These are phyloP conservation scores for Pseudonitzschia multistriata DNA, from an alignment of 108 stramenopile species.

Conservation along the genomic window DNA sequence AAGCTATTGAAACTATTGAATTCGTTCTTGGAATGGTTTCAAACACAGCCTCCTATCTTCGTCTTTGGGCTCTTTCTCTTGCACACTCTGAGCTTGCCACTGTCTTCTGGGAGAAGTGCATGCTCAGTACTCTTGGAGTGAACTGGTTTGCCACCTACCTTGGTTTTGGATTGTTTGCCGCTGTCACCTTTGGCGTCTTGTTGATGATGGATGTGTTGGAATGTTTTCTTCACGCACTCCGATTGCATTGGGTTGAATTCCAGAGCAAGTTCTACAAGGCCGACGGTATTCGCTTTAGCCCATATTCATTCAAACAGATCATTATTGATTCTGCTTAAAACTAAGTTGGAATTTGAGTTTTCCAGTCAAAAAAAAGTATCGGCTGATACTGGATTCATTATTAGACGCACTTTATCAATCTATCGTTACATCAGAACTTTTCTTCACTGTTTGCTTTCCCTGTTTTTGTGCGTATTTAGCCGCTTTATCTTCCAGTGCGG, in stretches of 20 bases:
- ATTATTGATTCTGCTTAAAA: constrained; percentile 61
- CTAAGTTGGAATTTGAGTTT: too few relatives aligned
- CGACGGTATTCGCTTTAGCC: constrained; percentile 91
- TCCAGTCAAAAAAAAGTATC: too few relatives aligned
- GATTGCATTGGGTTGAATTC: constrained; percentile 99
- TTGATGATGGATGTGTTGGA: constrained; percentile 98
- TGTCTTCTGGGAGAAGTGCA: constrained; percentile 99
- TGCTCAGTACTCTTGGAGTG: constrained; percentile 90
- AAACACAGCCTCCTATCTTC: constrained; percentile 99
- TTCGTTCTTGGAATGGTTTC: constrained; percentile 98
- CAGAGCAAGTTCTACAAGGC: constrained; percentile 98
- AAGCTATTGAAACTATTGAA: constrained; percentile 99
- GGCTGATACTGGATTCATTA: too few relatives aligned
- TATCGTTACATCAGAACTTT: too few relatives aligned
- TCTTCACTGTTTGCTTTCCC: too few relatives aligned
- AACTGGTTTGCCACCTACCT: constrained; percentile 92
- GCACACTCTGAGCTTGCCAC: constrained; percentile 98
- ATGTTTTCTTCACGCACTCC: constrained; percentile 98
- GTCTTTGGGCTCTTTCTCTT: constrained; percentile 98
- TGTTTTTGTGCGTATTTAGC: too few relatives aligned
- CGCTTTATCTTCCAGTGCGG: too few relatives aligned
- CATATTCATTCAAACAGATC: constrained; percentile 87
- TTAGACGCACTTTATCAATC: too few relatives aligned
- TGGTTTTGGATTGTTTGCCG: constrained; percentile 95
- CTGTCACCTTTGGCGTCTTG: constrained; percentile 95